Conservation (phyloP, 371 early-diverging fungal genomes). For the Mucor mucedo region DNA sequence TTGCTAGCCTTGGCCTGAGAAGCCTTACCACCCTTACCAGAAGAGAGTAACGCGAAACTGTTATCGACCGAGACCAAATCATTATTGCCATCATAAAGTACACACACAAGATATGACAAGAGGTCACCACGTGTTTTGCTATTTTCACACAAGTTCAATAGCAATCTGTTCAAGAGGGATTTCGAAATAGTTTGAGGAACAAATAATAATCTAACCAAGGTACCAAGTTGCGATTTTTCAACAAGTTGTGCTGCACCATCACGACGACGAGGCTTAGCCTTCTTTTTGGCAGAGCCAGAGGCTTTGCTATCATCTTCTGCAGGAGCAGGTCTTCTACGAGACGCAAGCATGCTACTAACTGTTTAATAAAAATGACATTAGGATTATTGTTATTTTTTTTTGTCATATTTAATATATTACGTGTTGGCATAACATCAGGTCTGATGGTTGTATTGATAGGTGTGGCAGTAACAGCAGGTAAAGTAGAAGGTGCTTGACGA, state of each 20-base stretch:
- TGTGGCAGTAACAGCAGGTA: slow-evolving; percentile 13
- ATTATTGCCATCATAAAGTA: slow-evolving; percentile 83
- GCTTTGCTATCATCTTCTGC: slow-evolving; percentile 18
- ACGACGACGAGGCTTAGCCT: slow-evolving; percentile 42
- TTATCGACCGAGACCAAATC: slow-evolving; percentile 80
- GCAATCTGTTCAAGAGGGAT: slow-evolving; percentile 69
- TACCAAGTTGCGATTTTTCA: slow-evolving; percentile 81
- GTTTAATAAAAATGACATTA: neutral
- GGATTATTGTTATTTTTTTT: neutral
- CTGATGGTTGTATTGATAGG: slow-evolving; percentile 3
- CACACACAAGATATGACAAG: slow-evolving; percentile 82
- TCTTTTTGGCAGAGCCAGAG: slow-evolving; percentile 45
- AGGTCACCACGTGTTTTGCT: slow-evolving; percentile 85
- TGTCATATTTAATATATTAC: neutral
- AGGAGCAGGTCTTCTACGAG: slow-evolving; percentile 24
- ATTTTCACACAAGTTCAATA: slow-evolving; percentile 92
- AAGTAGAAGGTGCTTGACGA: slow-evolving; percentile 33
- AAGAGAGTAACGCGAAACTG: slow-evolving; percentile 78
- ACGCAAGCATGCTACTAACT: neutral
- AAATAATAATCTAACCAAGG: slow-evolving; percentile 84
- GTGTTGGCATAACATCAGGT: neutral
- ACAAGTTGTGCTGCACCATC: slow-evolving; percentile 80
- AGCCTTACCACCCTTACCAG: slow-evolving; percentile 52
- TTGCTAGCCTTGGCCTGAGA: slow-evolving; percentile 12
- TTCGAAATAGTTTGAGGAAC: slow-evolving; percentile 78